Percentiles rank a stretch among this genome's conserved stretches.
Conservation (phyloP, 2,329 filamentous ascomycete genomes). For the Arachnomyces sp. region DNA sequence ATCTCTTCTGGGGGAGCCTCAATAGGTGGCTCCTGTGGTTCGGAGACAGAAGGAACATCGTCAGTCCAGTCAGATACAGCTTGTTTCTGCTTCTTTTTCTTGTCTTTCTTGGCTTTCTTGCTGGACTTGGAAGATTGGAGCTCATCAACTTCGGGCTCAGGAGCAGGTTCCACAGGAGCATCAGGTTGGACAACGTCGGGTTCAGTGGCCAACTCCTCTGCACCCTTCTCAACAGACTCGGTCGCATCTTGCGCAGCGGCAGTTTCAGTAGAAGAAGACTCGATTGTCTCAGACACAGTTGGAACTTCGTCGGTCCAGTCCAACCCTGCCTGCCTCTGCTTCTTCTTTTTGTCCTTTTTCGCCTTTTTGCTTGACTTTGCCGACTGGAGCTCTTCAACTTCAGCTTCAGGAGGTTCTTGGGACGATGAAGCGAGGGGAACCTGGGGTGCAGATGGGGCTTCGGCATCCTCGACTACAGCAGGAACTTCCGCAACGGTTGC, state of each 20-base stretch:
- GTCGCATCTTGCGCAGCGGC: not conserved
- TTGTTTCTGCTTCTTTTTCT: constrained; percentile 22
- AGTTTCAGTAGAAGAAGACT: not conserved
- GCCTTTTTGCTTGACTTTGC: constrained; percentile 28
- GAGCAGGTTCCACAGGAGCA: not conserved
- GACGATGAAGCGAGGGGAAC: no score
- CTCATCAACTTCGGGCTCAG: constrained; percentile 17
- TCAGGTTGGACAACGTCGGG: constrained; percentile 12
- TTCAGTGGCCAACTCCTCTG: not conserved
- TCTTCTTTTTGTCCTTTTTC: constrained; percentile 35
- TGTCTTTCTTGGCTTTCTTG: constrained; percentile 43
- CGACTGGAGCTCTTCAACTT: constrained; percentile 13
- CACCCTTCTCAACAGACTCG: not conserved
- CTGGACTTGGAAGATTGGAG: constrained; percentile 30
- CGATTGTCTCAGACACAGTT: constrained; percentile 1
- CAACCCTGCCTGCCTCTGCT: constrained; percentile 1
- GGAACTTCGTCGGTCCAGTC: constrained; percentile 8
- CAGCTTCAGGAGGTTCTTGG: constrained; percentile 10
- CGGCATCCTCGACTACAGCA: no score
- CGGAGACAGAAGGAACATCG: not conserved
- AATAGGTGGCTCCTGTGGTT: no score
- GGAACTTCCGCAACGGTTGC: no score
- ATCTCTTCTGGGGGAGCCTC: no score
- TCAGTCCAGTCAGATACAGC: constrained; percentile 8
- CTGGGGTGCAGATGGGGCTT: no score